These are phyloP conservation scores for Lactarius vividus DNA, from an alignment of 768 basidiomycete species.

Conservation along the genomic window DNA sequence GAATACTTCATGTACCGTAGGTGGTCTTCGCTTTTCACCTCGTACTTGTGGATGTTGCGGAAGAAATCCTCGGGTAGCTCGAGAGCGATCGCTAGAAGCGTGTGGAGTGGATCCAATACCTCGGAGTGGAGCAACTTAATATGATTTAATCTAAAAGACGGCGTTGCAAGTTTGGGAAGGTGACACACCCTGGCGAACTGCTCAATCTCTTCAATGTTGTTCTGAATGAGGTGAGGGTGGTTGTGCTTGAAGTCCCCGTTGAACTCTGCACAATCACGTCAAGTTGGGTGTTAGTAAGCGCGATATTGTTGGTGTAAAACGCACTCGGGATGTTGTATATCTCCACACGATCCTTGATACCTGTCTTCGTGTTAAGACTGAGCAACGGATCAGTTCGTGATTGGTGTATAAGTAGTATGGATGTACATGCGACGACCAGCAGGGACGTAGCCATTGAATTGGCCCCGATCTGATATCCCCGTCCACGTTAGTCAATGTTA, in stretches of 20 bases:
- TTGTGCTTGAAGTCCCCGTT: slow-evolving; percentile 43
- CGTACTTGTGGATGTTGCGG: slow-evolving; percentile 44
- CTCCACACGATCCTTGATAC: slow-evolving; percentile 44
- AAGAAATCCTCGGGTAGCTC: slow-evolving; percentile 52
- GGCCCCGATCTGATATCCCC: slow-evolving; percentile 37
- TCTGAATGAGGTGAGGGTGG: slow-evolving; percentile 41
- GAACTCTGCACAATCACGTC: slow-evolving; percentile 37
- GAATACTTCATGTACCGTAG: slow-evolving; percentile 56
- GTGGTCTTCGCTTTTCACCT: slow-evolving; percentile 48
- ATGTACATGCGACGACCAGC: slow-evolving; percentile 41
- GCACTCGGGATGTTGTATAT: slow-evolving; percentile 52
- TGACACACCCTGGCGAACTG: slow-evolving; percentile 36
- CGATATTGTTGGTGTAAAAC: slow-evolving; percentile 11
- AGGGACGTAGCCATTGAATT: slow-evolving; percentile 50
- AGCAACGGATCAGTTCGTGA: not conserved
- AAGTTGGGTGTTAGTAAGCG: not conserved
- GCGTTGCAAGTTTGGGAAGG: not conserved
- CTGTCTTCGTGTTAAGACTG: slow-evolving; percentile 38
- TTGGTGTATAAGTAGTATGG: not conserved
- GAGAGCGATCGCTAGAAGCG: slow-evolving; percentile 49
- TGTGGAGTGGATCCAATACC: slow-evolving; percentile 47
- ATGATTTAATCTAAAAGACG: not conserved
- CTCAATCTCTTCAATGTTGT: slow-evolving; percentile 44
- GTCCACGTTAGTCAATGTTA: not conserved
- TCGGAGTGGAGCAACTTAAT: slow-evolving; percentile 40